Evolutionary conservation across 2,329 filamentous ascomycete species (phyloP).

Genomic region (Purpureocillium takamizusanense): DNA sequence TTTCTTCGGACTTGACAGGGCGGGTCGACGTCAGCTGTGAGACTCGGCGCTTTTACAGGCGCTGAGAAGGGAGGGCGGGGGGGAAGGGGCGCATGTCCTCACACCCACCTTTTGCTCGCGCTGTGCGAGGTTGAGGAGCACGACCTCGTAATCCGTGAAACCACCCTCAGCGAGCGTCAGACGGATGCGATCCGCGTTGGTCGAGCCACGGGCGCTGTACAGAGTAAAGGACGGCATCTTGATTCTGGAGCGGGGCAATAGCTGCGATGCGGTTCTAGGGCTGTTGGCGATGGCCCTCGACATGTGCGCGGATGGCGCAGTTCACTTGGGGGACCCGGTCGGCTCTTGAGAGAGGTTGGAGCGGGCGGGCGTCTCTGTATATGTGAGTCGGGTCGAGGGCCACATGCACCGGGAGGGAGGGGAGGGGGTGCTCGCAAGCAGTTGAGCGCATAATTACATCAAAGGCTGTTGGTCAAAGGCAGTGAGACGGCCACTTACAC

Average conservation of each 20-base stretch:
- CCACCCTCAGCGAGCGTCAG: slow-evolving; percentile 32
- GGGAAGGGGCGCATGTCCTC: no score
- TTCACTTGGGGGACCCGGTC: no score
- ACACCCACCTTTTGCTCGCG: slow-evolving; percentile 30
- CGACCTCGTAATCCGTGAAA: slow-evolving; percentile 31
- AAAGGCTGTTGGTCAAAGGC: neutral
- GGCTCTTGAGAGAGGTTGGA: no score
- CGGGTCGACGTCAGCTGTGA: no score
- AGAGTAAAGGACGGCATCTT: slow-evolving; percentile 31
- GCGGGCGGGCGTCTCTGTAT: slow-evolving; percentile 4
- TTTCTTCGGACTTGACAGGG: slow-evolving; percentile 25
- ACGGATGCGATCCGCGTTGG: slow-evolving; percentile 32
- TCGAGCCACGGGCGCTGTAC: slow-evolving; percentile 28
- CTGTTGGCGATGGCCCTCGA: slow-evolving; percentile 15
- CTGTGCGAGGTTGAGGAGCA: slow-evolving; percentile 26
- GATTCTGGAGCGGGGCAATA: slow-evolving; percentile 17
- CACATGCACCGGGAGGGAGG: no score
- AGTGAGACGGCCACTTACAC: no score
- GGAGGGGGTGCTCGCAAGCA: no score
- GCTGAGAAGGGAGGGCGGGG: no score
- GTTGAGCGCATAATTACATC: no score
- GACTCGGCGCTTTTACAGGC: no score
- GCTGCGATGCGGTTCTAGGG: slow-evolving; percentile 15
- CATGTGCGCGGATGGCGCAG: no score
- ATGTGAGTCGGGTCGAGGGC: neutral